Evolutionary conservation across 2,329 filamentous ascomycete genomes (phyloP).

Genomic region (Ceratocystis harringtonii): DNA sequence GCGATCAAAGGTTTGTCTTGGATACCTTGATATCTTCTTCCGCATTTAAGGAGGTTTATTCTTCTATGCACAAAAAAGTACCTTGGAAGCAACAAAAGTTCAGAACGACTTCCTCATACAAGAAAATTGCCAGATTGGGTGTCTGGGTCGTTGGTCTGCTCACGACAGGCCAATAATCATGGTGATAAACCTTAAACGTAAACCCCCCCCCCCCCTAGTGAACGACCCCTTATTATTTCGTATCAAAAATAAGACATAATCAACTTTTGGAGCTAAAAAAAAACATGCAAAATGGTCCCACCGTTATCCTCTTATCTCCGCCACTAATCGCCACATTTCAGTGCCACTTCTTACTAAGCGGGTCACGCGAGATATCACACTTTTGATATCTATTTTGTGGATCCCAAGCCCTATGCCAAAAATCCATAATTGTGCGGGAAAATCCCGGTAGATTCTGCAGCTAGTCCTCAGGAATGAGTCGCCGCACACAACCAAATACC

Average conservation of each 20-base stretch:
- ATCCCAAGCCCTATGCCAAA: conserved; percentile 17
- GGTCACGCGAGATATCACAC: conserved; percentile 4
- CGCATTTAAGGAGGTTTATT: no score
- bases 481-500: conserved; percentile 17
- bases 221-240: background rate
- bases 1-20: no score
- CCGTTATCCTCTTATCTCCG: background rate
- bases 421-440: conserved; percentile 16
- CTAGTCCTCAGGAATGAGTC: conserved; percentile 11
- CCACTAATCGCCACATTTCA: background rate
- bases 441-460: conserved; percentile 14
- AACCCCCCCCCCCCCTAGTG: background rate
- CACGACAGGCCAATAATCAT: background rate
- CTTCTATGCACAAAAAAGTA: no score
- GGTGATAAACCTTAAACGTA: background rate
- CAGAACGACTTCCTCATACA: no score
- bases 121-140: background rate
- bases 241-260: background rate
- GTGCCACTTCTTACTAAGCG: background rate
- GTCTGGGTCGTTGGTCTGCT: background rate
- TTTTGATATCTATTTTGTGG: conserved; percentile 12
- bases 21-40: no score
- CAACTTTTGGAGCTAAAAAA: background rate
- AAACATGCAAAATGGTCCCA: background rate
- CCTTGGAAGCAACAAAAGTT: no score